Evolutionary conservation across 2,329 filamentous ascomycete species (phyloP).

Genomic region (Domatiomyces globalis): DNA sequence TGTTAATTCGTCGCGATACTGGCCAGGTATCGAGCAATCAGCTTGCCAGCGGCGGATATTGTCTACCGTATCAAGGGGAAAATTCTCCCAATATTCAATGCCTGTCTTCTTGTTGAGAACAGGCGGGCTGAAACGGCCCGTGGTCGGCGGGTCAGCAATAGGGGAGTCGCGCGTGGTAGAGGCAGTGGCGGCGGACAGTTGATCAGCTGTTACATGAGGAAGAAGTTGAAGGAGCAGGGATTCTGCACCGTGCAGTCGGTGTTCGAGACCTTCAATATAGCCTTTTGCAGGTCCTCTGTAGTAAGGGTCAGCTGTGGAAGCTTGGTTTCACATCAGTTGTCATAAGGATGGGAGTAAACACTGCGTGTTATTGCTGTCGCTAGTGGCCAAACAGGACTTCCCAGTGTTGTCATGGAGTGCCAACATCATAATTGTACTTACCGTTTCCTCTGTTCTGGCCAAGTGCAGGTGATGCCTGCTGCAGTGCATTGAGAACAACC

Average conservation of each 20-base stretch:
- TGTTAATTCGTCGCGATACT: background rate
- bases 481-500: conserved; percentile 14
- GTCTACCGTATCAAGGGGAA: conserved; percentile 23
- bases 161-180: background rate
- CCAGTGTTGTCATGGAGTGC: background rate
- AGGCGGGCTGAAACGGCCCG: conserved; percentile 9
- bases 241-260: conserved; percentile 31
- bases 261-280: conserved; percentile 32
- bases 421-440: conserved; percentile 1
- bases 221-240: conserved; percentile 26
- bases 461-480: conserved; percentile 13
- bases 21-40: conserved; percentile 17
- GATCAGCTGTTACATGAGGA: conserved; percentile 21
- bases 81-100: conserved; percentile 26
- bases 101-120: conserved; percentile 21
- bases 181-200: conserved; percentile 21
- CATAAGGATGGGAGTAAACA: background rate
- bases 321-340: background rate
- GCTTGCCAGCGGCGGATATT: conserved; percentile 27
- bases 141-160: background rate
- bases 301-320: conserved; percentile 1
- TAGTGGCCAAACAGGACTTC: background rate
- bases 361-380: no score
- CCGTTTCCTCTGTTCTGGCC: conserved; percentile 17
- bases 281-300: conserved; percentile 34